Conservation (phyloP, 2,329 filamentous ascomycete genomes). For the Fusarium sp. region DNA sequence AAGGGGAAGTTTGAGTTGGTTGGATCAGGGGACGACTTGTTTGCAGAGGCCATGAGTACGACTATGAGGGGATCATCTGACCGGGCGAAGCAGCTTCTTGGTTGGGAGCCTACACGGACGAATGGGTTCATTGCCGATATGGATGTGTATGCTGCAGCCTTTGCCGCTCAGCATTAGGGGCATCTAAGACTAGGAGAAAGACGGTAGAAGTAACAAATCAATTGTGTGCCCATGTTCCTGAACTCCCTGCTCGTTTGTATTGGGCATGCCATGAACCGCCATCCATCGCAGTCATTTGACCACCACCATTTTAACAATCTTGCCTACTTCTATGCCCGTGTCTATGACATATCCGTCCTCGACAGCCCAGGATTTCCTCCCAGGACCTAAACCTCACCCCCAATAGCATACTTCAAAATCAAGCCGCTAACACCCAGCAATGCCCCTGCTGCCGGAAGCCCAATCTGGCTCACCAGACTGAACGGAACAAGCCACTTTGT, state of each 20-base stretch:
- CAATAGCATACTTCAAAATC: slow-evolving; percentile 10
- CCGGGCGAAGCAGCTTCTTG: background rate
- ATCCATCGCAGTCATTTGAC: background rate
- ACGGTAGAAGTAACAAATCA: background rate
- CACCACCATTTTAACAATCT: background rate
- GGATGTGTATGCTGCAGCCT: background rate
- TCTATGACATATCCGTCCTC: background rate
- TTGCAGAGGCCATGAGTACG: background rate
- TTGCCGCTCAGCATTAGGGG: background rate
- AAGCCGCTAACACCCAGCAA: slow-evolving; percentile 5
- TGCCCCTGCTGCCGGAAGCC: background rate
- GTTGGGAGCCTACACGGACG: background rate
- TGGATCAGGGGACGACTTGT: background rate
- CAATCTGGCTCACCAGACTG: slow-evolving; percentile 12
- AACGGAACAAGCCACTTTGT: slow-evolving; percentile 16
- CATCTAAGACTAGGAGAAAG: rapidly evolving
- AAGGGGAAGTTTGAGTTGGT: background rate
- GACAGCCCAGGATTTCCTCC: too few species aligned
- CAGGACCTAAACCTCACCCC: background rate
- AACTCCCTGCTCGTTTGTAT: background rate
- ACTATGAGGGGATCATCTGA: background rate
- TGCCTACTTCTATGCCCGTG: background rate
- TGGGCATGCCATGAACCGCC: background rate
- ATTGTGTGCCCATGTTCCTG: background rate
- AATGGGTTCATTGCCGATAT: background rate